phyloP scores from a whole-genome alignment of 1,139 yeast species.

The Zygoascus meyerae region DNA sequence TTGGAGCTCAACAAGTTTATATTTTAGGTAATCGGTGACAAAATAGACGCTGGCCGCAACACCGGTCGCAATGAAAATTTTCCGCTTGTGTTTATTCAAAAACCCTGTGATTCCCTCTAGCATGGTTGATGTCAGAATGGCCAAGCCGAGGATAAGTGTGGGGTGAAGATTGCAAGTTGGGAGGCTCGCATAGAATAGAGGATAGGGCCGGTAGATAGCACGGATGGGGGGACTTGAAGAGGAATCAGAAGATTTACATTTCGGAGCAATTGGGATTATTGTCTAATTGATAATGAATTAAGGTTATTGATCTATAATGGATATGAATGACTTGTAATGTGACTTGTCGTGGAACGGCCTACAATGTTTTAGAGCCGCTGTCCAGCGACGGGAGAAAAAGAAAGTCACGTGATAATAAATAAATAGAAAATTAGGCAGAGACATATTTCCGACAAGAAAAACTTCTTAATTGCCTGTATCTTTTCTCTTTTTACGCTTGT shows the following conservation, averaged over 20 bases:
- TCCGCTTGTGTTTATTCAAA: constrained; percentile 56
- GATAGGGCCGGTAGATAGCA: neutral
- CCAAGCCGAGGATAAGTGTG: neutral
- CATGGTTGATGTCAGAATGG: constrained; percentile 31
- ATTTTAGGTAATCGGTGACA: constrained; percentile 52
- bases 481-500: neutral
- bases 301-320: too few relatives aligned
- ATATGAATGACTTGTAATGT: too few relatives aligned
- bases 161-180: neutral
- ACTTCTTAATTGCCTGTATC: neutral
- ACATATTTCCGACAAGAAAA: neutral
- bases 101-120: constrained; percentile 49
- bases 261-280: too few relatives aligned
- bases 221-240: too few relatives aligned
- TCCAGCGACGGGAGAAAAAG: too few relatives aligned
- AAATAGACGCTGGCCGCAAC: constrained; percentile 55
- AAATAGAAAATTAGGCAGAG: constrained; percentile 6
- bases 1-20: constrained; percentile 60
- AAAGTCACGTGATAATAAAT: neutral
- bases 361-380: too few relatives aligned
- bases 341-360: too few relatives aligned
- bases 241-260: too few relatives aligned
- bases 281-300: too few relatives aligned
- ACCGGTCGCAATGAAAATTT: constrained; percentile 53
- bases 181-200: neutral